These are phyloP conservation scores for Fraxinus pennsylvanica DNA, from an alignment of 257 asterid species.

Conservation along the genomic window DNA sequence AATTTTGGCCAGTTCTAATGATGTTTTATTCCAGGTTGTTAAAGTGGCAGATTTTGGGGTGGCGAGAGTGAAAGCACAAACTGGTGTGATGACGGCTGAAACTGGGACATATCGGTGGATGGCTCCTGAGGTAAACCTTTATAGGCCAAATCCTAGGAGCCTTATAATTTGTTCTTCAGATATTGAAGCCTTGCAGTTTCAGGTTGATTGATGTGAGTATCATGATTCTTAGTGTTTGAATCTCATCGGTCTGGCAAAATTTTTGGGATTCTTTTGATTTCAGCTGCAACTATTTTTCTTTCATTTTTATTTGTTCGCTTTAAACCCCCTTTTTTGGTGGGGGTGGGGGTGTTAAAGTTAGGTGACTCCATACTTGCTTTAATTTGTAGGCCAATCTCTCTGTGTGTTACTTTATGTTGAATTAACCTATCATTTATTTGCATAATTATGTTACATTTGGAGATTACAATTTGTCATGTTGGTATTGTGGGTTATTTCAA, in stretches of 20 bases:
- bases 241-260: neutral
- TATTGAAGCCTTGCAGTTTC: neutral
- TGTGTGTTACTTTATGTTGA: neutral
- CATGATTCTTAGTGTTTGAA: neutral
- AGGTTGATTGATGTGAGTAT: neutral
- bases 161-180: neutral
- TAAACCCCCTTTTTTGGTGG: too few species aligned
- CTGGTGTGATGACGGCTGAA: slow-evolving; percentile 99
- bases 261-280: neutral
- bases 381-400: neutral
- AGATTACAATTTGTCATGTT: neutral
- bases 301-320: neutral
- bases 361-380: neutral
- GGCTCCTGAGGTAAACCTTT: slow-evolving; percentile 45
- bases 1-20: slow-evolving; percentile 25
- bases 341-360: neutral
- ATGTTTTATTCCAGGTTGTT: slow-evolving; percentile 57
- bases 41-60: slow-evolving; percentile 99
- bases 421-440: neutral
- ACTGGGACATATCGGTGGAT: slow-evolving; percentile 99
- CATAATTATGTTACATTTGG: neutral
- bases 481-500: neutral
- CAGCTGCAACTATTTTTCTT: neutral
- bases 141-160: neutral
- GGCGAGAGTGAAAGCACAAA: slow-evolving; percentile 94